Base-by-base conservation (phyloP, 2,329 filamentous ascomycete genomes). In the Aspergillus sergii region DNA sequence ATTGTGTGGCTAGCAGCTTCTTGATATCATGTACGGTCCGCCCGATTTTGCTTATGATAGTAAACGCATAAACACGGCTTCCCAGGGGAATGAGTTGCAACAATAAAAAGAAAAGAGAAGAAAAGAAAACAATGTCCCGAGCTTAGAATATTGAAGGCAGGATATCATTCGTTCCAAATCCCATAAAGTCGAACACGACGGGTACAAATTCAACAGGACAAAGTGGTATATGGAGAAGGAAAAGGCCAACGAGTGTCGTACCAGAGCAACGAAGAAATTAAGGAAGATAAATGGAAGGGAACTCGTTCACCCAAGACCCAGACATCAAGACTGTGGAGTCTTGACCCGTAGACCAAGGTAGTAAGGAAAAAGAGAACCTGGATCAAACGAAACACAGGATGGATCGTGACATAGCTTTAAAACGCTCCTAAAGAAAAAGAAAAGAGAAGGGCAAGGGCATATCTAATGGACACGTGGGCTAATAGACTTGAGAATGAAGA, bases 301-400 rank as follows among this genome's bases (percentile, higher is more conserved):
- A 55, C 51, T 61, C 41, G 57, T 61, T 65, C 66, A 56, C 65
- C 65, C 64, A 64, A 66, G 58, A 66, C 63, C 59, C 36, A 57
- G 36, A 32, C 19, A 21, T 30, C 19, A 30, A 41, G 48, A 30
- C 19, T 26, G n/a, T 32, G 16, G 32, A 14, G 1, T 51, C 67
- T 63, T 59, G 62, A 60, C 61, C 43, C 57, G 21, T 39, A 46
- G 46, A 54, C 19, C 10, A 58, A 51, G 26, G 50, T 51, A 41
- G 30, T 43, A 53, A 57, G 55, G 23, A 57, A 28, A 45, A 23
- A 53, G 30, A 53, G n/a, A 30, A n/a, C 16, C 21, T 14, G 55
- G 26, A 53, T 43, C 46, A 26, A 62, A 58, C 57, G 48, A 65
- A 54, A 64, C 66, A 67, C 67, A 66, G 30, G 66, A 59, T 60